A percentile compares a stretch with the other conserved stretches of the same genome.
Conservation (phyloP, 1,284 basidiomycete genomes). For the Trichosporon asahii region DNA sequence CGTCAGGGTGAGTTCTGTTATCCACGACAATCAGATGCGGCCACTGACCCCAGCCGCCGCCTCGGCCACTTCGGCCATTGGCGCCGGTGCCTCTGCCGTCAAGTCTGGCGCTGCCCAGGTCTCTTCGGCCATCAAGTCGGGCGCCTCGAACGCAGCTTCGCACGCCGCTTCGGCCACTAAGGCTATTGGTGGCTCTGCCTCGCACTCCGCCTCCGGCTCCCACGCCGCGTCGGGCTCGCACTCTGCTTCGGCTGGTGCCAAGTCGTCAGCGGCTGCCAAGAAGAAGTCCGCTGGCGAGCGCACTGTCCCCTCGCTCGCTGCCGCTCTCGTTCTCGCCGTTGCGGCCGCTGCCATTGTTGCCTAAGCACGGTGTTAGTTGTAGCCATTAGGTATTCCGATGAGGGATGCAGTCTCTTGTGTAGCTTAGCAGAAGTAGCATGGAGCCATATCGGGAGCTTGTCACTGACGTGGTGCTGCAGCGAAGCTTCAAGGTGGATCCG, state of each 20-base stretch:
- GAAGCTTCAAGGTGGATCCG: no score
- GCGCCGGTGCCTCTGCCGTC: not conserved
- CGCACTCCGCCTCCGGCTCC: not conserved
- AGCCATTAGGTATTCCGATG: not conserved
- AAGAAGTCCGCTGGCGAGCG: not conserved
- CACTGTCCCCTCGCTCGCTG: not conserved
- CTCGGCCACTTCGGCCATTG: not conserved
- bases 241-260: not conserved
- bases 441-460: no score
- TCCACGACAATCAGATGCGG: not conserved
- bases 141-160: not conserved
- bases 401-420: not conserved
- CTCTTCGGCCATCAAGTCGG: not conserved
- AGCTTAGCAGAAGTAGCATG: not conserved
- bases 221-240: not conserved
- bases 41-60: not conserved
- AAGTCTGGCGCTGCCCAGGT: not conserved
- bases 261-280: not conserved
- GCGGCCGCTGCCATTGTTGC: not conserved
- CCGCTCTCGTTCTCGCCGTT: not conserved
- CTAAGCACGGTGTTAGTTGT: not conserved
- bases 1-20: not conserved
- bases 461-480: no score
- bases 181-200: not conserved
- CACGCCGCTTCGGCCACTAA: not conserved